Conservation (phyloP, 345 rosid species). For the Rhodamnia argentea region DNA sequence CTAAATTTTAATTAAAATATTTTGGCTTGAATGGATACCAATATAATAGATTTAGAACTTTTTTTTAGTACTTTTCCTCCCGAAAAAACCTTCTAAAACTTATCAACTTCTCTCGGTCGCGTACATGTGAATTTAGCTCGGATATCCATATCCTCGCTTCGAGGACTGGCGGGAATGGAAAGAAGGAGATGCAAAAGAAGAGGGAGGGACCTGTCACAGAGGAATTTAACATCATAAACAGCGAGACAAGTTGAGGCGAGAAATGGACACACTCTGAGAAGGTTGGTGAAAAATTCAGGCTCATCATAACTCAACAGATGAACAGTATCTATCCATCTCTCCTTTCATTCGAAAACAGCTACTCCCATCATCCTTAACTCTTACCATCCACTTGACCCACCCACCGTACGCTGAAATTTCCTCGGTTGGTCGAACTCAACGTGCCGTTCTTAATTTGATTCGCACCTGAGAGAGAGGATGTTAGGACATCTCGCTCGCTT, state of each 20-base stretch:
- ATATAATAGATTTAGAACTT: too few species aligned
- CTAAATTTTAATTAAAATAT: too few species aligned
- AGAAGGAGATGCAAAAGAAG: background rate
- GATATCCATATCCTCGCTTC: background rate
- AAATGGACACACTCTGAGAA: background rate
- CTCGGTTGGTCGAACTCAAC: background rate
- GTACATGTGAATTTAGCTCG: background rate
- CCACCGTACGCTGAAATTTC: background rate
- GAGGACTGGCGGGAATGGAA: background rate
- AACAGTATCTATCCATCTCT: background rate
- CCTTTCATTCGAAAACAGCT: background rate
- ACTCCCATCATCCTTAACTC: background rate
- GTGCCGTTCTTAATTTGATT: background rate
- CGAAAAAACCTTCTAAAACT: background rate
- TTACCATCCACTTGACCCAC: background rate
- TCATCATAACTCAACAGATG: background rate
- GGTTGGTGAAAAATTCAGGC: background rate
- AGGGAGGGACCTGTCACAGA: background rate
- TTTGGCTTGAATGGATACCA: too few species aligned
- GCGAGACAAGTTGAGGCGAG: background rate
- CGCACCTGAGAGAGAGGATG: accelerated
- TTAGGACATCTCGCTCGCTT: background rate
- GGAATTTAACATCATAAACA: background rate
- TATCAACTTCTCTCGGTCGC: background rate
- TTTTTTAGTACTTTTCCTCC: too few species aligned